A percentile compares a stretch with the other conserved stretches of the same genome.
These are phyloP conservation scores for Pythium monospermum DNA, from an alignment of 352 stramenopile genomes.

Conservation along the genomic window DNA sequence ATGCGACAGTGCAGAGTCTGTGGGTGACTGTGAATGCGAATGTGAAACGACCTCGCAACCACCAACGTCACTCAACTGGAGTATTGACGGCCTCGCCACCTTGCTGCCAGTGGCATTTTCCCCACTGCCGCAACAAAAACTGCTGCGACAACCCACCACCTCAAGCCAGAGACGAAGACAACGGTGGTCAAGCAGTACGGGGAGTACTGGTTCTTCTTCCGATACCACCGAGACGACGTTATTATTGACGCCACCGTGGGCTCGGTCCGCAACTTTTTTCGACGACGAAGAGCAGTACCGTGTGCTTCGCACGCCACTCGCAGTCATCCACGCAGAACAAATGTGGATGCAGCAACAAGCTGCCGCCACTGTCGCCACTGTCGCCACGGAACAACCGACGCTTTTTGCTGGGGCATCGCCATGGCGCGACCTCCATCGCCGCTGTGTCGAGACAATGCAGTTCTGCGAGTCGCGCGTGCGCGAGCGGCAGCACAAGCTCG, in stretches of 20 bases:
- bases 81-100: constrained; percentile 63
- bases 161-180: constrained; percentile 31
- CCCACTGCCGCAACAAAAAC: constrained; percentile 33
- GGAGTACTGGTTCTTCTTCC: background rate
- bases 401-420: constrained; percentile 3
- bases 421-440: constrained; percentile 30
- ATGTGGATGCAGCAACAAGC: background rate
- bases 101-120: constrained; percentile 48
- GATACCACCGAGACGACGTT: constrained; percentile 1
- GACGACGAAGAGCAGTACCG: constrained; percentile 44
- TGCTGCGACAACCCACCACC: constrained; percentile 9
- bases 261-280: constrained; percentile 30
- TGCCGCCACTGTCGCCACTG: background rate
- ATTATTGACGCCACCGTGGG: background rate
- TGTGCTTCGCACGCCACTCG: constrained; percentile 36
- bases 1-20: background rate
- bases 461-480: constrained; percentile 32
- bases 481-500: constrained; percentile 37
- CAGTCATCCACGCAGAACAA: constrained; percentile 18
- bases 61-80: constrained; percentile 35
- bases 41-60: background rate
- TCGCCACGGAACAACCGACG: background rate
- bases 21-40: background rate
- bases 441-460: constrained; percentile 36
- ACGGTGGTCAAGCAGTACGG: background rate